A percentile compares a stretch with the other conserved stretches of the same genome.
These are phyloP conservation scores for Gloeopeniophorella convolvens DNA, from an alignment of 768 basidiomycete species.

Conservation along the genomic window DNA sequence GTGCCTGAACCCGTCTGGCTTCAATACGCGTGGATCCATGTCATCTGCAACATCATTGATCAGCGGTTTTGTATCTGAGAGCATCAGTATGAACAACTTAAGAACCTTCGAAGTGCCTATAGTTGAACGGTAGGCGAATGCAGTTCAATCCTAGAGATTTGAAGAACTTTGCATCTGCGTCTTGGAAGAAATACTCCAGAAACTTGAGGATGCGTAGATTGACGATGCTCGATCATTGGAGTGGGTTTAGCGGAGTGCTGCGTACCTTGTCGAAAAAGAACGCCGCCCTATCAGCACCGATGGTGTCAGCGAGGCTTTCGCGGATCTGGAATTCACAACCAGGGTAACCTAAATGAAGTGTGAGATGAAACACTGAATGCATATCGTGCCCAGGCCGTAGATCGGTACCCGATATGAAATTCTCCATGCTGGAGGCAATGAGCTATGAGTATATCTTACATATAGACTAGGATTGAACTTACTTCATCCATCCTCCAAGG, in stretches of 20 bases:
- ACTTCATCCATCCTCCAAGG: constrained; percentile 31
- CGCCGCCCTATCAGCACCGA: constrained; percentile 33
- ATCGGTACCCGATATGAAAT: constrained; percentile 22
- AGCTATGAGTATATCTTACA: neutral
- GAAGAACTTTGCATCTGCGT: constrained; percentile 35
- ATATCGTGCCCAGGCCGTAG: neutral
- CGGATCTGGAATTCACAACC: constrained; percentile 36
- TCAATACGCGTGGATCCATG: constrained; percentile 36
- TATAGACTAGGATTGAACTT: neutral
- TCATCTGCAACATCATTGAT: too few relatives aligned
- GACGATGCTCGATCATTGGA: neutral
- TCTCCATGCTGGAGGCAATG: constrained; percentile 33
- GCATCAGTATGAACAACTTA: too few relatives aligned
- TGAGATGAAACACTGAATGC: too few relatives aligned
- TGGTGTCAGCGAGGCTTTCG: constrained; percentile 28
- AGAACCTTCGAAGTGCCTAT: constrained; percentile 32
- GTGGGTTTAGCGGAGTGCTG: neutral
- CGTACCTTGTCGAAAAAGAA: constrained; percentile 40
- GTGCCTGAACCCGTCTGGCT: constrained; percentile 34
- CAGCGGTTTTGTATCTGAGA: too few relatives aligned
- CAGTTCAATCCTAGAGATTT: constrained; percentile 35
- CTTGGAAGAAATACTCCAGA: constrained; percentile 38
- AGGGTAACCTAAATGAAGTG: constrained; percentile 29
- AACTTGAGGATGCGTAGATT: constrained; percentile 26
- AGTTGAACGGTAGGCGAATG: constrained; percentile 32